Evolutionary conservation across 768 basidiomycete genomes (phyloP), one percentile per base, ranked within the genome.

Genomic region (Suillus lakei): DNA sequence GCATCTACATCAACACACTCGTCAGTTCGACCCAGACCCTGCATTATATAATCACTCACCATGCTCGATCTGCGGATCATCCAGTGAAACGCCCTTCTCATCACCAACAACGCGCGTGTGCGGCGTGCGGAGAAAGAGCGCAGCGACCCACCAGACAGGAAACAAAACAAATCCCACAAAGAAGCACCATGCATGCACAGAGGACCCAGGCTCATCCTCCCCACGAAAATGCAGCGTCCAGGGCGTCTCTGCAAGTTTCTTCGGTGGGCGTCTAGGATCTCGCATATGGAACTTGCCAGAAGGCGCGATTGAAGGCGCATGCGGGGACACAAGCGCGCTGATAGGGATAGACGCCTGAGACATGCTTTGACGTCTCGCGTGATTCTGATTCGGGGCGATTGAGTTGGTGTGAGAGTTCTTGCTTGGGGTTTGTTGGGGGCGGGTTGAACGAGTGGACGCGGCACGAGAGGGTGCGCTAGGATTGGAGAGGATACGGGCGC

Each of bases 311-410:
- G 92, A 93, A 5, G 91, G 92, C 30, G 90, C 91, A 70, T 91
- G 91, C 0, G 92, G 91, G 4, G 91, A 88, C 50, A 94, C 83
- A 67, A 92, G 80, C 4, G 92, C 92, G 46, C 89, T 90, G 63
- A 94, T 85, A 3, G 92, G 92, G 26, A 94, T 90, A n/a, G 91
- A 93, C 15, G 83, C 80, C 72, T 89, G 87, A 3, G 91, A 91
- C 64, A 89, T 77, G 71, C 88, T 90, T 50, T 81, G 84, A 60
- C 83, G 82, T 56, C 72, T 77, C 64, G 76, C 76, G 21, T 64
- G 81, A 72, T 9, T 69, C 56, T 78, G 76, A 23, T 16, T 28
- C 30, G 30, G 51, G 38, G 26, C 2, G 4, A 26, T 5, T 15
- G 56, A 38, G 28, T 28, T 51, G 58, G 78, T 53, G 70, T 69